Evolutionary conservation across 495 filamentous ascomycete genomes (phyloP).

Genomic region (Tuber indicum): DNA sequence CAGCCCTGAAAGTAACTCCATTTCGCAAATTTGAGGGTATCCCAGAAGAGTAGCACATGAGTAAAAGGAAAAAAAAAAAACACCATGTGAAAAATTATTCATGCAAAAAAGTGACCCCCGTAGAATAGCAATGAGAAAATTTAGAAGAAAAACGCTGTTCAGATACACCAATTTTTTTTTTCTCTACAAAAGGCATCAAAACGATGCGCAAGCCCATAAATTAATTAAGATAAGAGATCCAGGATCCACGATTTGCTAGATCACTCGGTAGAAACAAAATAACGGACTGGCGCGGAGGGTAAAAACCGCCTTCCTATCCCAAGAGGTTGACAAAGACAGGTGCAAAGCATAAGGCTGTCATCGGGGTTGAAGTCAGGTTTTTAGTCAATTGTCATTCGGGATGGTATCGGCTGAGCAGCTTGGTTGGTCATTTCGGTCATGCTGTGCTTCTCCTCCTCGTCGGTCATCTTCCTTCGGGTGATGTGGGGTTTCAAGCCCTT

Average conservation of each 20-base stretch:
- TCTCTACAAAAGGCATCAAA: slow-evolving; percentile 18
- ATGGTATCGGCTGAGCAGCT: slow-evolving; percentile 56
- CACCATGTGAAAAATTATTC: slow-evolving; percentile 37
- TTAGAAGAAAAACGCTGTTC: slow-evolving; percentile 23
- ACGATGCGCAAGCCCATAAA: background rate
- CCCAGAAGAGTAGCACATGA: slow-evolving; percentile 22
- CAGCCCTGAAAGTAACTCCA: slow-evolving; percentile 23
- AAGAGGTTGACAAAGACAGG: slow-evolving; percentile 11
- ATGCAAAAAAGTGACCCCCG: slow-evolving; percentile 33
- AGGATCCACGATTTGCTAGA: background rate
- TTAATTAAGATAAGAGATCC: background rate
- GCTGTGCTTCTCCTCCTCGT: slow-evolving; percentile 63
- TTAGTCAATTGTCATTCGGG: slow-evolving; percentile 87
- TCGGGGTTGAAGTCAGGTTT: background rate
- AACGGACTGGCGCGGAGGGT: slow-evolving; percentile 20
- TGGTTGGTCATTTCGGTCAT: slow-evolving; percentile 64
- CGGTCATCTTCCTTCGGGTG: slow-evolving; percentile 53
- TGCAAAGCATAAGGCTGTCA: slow-evolving; percentile 9
- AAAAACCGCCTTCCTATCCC: slow-evolving; percentile 21
- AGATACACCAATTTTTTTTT: slow-evolving; percentile 35
- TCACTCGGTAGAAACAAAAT: background rate
- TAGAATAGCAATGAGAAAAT: slow-evolving; percentile 28
- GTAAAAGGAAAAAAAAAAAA: slow-evolving; percentile 19
- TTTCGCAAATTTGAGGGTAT: slow-evolving; percentile 27
- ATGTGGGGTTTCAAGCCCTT: slow-evolving; percentile 85